These are phyloP conservation scores for Crucibulum laeve DNA, from an alignment of 768 basidiomycete genomes.

Conservation along the genomic window DNA sequence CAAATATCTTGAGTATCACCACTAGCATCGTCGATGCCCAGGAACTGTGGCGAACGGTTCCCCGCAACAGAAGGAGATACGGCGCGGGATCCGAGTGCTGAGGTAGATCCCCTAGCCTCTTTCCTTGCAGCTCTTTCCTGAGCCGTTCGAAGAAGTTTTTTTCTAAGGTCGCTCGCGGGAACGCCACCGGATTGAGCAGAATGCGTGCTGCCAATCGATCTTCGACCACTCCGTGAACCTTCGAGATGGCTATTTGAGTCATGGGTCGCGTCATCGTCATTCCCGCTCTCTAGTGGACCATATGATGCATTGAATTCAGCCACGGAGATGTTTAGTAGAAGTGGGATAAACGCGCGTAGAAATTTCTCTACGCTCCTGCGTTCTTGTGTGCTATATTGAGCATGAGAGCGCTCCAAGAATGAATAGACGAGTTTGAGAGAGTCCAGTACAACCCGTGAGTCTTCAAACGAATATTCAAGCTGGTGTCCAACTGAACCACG, in stretches of 20 bases:
- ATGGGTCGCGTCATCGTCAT: constrained; percentile 33
- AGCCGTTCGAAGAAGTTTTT: constrained; percentile 73
- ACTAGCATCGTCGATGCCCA: constrained; percentile 21
- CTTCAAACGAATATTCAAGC: constrained; percentile 73
- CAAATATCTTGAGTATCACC: constrained; percentile 45
- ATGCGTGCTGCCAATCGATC: constrained; percentile 38
- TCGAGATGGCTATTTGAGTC: constrained; percentile 25
- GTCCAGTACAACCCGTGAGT: constrained; percentile 81
- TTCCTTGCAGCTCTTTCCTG: constrained; percentile 47
- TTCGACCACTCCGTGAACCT: constrained; percentile 38
- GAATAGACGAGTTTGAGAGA: constrained; percentile 85
- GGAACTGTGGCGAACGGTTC: constrained; percentile 23
- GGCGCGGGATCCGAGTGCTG: constrained; percentile 37
- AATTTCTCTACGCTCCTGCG: constrained; percentile 82
- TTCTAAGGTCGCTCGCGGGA: constrained; percentile 67
- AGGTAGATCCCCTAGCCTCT: constrained; percentile 20
- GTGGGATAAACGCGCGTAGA: constrained; percentile 78
- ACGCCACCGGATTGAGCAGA: constrained; percentile 40
- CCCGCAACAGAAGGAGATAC: constrained; percentile 33
- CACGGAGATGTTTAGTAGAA: constrained; percentile 69
- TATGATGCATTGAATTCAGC: constrained; percentile 65
- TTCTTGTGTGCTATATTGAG: constrained; percentile 70
- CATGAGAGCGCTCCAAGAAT: constrained; percentile 85
- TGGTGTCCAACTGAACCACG: constrained; percentile 59
- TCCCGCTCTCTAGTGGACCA: constrained; percentile 47